Conservation (phyloP, 2,329 filamentous ascomycete genomes). For the Xylaria sp. region DNA sequence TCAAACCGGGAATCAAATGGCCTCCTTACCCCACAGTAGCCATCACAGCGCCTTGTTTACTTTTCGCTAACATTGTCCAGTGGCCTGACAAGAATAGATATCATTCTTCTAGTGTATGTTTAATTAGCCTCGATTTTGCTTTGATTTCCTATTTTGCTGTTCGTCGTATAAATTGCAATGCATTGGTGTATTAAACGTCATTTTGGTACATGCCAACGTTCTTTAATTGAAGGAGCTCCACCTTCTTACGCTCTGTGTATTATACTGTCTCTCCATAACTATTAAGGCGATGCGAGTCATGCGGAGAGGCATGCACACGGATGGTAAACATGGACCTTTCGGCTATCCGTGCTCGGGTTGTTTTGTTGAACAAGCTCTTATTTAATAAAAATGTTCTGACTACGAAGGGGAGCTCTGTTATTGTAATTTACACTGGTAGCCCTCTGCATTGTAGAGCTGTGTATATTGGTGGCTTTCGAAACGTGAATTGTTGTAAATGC, state of each 20-base stretch:
- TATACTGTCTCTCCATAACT: not conserved
- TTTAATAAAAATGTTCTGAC: no score
- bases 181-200: constrained; percentile 19
- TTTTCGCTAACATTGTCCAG: not conserved
- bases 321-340: no score
- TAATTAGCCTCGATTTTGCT: constrained; percentile 7
- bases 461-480: no score
- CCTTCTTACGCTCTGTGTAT: not conserved
- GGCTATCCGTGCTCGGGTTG: no score
- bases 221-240: not conserved
- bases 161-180: constrained; percentile 10
- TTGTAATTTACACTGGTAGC: no score
- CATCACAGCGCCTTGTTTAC: not conserved
- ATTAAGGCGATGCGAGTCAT: not conserved
- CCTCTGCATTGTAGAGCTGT: no score
- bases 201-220: constrained; percentile 32
- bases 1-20: no score
- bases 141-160: not conserved
- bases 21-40: no score
- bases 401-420: no score
- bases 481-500: not conserved
- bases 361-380: no score
- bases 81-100: not conserved
- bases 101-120: constrained; percentile 7
- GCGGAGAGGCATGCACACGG: not conserved